Evolutionary conservation across 192 early-diverging fungal species (phyloP), one percentile per base, ranked within the genome.

Genomic region (Coemansia umbellata): DNA sequence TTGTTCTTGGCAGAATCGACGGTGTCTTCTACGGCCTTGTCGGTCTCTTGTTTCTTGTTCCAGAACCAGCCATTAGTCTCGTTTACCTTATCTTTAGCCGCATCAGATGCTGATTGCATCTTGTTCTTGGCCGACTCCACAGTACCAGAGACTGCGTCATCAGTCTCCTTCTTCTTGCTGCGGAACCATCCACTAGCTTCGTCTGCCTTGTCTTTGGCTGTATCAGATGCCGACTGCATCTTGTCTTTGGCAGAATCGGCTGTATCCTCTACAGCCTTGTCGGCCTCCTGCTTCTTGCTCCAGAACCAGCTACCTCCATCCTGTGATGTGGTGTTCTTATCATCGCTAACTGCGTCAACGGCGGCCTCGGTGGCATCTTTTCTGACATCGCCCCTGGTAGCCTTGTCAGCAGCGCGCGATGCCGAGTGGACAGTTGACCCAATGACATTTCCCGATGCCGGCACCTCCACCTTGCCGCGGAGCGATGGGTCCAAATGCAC

Each of bases 41-140:
- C 59, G 14, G 43, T 43, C 4, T 50, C 47, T 18, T 35, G 36
- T 26, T 63, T 41, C 47, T 55, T 63, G 45, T n/a, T 36, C 31
- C 30, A 43, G 53, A 63, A 51, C 53, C 53, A 56, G 13, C 47
- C 52, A 8, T 40, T 3, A 39, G 36, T 4, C 37, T 13, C 26
- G 13, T 15, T 18, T 8, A 3, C 33, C 35, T 19, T 36, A 9
- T 19, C 33, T 26, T 45, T 26, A 13, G 43, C 43, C 2, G 22
- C 22, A 9, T 5, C 23, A 2, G 19, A 33, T 33, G 8, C 36
- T 24, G 6, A 26, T 21, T 24, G 21, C 40, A n/a, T 21, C 1
- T 14, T 22, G 2, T 18, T 7, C n/a, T n/a, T 54, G 19, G 30
- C 23, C 0, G 26, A n/a, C 22, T 24, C 18, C 18, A 13, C 30